Base-by-base conservation (phyloP, 305 asterid species). In the Fraxinus ornus region DNA sequence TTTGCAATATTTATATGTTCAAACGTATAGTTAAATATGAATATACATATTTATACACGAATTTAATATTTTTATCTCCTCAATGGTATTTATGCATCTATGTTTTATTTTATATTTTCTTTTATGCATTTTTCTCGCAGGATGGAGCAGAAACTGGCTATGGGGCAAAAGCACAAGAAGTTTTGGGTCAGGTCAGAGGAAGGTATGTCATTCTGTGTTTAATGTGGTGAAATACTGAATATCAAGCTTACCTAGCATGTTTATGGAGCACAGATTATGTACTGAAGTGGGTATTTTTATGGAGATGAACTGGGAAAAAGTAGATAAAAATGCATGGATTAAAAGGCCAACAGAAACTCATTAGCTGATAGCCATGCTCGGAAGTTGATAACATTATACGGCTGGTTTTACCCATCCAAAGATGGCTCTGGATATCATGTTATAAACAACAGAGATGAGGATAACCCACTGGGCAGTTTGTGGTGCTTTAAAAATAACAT, bases 101-200 rank as follows among this genome's bases (percentile, higher is more conserved):
- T 66, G 22, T 10, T 15, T 74, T 70, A 15, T 26, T 15, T 76
- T 83, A 21, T 77, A n/a, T 52, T 47, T 83, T n/a, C 60, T 39
- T 66, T 79, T 84, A 82, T 4, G 12, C 2, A 8, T 6, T 1
- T 12, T 28, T 5, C 39, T 30, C 24, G 4, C 90, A 91, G 94
- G 88, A 80, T 85, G 99, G 99, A 78, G 99, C 99, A 52, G 98
- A 96, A 15, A 85, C 2, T 85, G 99, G 99, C 73, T 96, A 96
- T 84, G 99, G 99, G 77, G 98, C 99, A 28, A 96, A 96, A 91
- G 99, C 99, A 64, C 98, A 96, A 87, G 98, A 92, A 87, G 84
- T 94, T 79, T 77, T 96, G 87, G 99, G 99, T 81, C 98, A 94
- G 86, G 99, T 96, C 85, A 91, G 82, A 87, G 98, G 99, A 89